Evolutionary conservation across 148 eudicot genomes (phyloP), one percentile per base, ranked within the genome.

Genomic region (Mesembryanthemum crystallinum): DNA sequence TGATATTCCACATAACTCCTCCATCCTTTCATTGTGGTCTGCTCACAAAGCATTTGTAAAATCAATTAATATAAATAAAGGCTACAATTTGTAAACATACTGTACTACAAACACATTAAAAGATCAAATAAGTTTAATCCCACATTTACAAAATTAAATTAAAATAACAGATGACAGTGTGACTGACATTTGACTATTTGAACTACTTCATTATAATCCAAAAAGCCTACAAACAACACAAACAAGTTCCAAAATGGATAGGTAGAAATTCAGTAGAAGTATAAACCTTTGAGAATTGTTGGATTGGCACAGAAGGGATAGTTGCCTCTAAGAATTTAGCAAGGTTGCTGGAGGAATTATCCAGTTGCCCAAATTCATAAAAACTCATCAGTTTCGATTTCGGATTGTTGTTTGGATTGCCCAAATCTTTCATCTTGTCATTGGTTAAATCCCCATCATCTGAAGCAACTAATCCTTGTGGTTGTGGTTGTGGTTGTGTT

Each of bases 21-120:
- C 81, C 64, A 65, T 18, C 80, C 85, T 25, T 65, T 76, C 82
- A 76, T 82, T 62, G 77, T 79, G 33, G 80, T 83, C 85, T 83
- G 80, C 42, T 47, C 54, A 73, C 55, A n/a, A 32, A 64, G 6
- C 69, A 73, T 29, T 42, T 18, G n/a, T n/a, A n/a, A 35, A 35
- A 35, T 28, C 52, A 67, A 74, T 8, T 17, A 55, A 57, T 39
- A 73, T 21, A n/a, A 55, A 64, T 35, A 7, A 17, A 49, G 45
- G 61, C 23, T 47, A 79, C n/a, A n/a, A n/a, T n/a, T n/a, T n/a
- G n/a, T n/a, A n/a, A n/a, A n/a, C n/a, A n/a, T n/a, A n/a, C 6
- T 35, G 39, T 35, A 6, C 39, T 35, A 35, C 39, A 2, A 35
- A 35, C 39, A 35, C 39, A 35, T 35, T 2, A 35, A 6, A 35